Evolutionary conservation across 2,329 filamentous ascomycete species (phyloP), one percentile per base, ranked within the genome.

Genomic region (Diaporthe aspalathi): DNA sequence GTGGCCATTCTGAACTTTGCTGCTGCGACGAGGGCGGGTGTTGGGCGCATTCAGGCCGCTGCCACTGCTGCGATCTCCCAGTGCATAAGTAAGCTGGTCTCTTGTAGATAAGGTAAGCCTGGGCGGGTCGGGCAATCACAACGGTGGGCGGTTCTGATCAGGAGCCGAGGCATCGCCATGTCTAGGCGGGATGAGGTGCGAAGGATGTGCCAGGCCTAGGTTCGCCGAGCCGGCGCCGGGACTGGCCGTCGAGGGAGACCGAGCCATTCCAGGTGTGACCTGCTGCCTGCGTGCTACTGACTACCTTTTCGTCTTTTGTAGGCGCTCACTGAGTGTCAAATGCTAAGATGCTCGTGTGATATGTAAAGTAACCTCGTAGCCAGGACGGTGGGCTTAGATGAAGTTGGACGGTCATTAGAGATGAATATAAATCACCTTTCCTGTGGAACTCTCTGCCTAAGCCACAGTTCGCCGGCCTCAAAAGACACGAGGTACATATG

Each of bases 1-100:
- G 85, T 82, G 70, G 89, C 86, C 91, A 93, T 93, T 35, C 74
- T 85, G 68, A 50, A 60, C 17, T 17, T 27, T 62, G 35, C 35
- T 38, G 35, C 35, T 38, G 53, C 52, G 56, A 50, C 54, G 47
- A 67, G 43, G 16, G 50, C 43, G 54, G 45, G 11, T 60, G 67
- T 56, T n/a, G 66, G 40, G 24, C 53, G 66, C 67, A 73, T 69
- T 35, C 68, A 67, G 49, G 11, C 29, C 45, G 5, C 45, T 24
- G 60, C 38, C 56, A 29, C 45, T 50, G 60, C 45, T 38, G 45
- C 20, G 45, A 20, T 20, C 5, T 32, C 20, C 53, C 22, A 4
- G 16, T 47, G 66, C 66, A 60, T 35, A 20, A 60, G 27, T 6
- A 17, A 17, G 27, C 22, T 7, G n/a, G 49, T 27, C 40, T 45